Conservation (phyloP, 768 basidiomycete species). For the Agaricus subrufescens region DNA sequence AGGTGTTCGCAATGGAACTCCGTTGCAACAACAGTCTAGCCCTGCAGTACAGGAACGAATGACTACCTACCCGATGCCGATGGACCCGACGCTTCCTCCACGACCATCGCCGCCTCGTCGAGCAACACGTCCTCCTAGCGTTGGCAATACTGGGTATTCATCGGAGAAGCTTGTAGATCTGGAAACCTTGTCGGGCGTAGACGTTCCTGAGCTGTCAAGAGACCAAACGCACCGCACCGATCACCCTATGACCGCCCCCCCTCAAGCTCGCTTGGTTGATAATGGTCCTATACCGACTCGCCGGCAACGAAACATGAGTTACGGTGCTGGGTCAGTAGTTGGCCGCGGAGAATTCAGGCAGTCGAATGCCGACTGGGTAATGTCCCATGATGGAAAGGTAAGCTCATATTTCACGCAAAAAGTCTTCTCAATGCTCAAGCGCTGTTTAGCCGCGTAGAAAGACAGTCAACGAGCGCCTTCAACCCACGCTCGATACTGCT, state of each 20-base stretch:
- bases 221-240: conserved; percentile 2
- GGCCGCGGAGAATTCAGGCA: conserved; percentile 10
- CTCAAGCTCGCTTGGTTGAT: conserved; percentile 8
- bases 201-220: conserved; percentile 2
- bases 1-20: background rate
- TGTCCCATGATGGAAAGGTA: conserved; percentile 23
- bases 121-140: background rate
- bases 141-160: background rate
- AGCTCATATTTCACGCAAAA: background rate
- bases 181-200: conserved; percentile 8
- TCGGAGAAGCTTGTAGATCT: conserved; percentile 6
- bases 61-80: background rate
- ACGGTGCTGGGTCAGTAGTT: conserved; percentile 12
- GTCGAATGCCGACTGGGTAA: conserved; percentile 35
- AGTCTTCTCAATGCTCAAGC: background rate
- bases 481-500: conserved; percentile 49
- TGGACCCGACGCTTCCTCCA: background rate
- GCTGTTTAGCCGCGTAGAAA: conserved; percentile 16
- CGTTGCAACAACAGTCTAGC: background rate
- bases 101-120: background rate
- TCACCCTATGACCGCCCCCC: conserved; percentile 8
- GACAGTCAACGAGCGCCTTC: conserved; percentile 48
- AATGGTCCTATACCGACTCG: background rate
- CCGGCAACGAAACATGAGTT: conserved; percentile 11
- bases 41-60: background rate